Base-by-base conservation (phyloP, 176 grass and related monocot species). In the Ensete glaucum region DNA sequence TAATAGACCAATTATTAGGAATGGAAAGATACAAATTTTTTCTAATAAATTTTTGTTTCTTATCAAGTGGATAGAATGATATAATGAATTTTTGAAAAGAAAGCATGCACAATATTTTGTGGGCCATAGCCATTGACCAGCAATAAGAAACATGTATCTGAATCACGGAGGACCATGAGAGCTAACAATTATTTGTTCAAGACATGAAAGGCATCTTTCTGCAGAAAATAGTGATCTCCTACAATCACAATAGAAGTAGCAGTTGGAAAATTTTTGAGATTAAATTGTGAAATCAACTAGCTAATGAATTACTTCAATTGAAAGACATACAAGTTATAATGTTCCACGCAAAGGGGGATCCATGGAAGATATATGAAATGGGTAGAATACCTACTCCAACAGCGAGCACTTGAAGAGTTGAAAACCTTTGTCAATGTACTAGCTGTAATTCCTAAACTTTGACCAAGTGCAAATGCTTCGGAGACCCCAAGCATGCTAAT, bases 401-500 rank as follows among this genome's bases (percentile, higher is more conserved):
- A 98, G 9, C 82, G 85, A 52, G 94, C 94, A 56, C 94, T 98
- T 74, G 94, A 93, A 82, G 90, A 93, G 76, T 98, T 98, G 75
- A 98, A 93, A 76, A 98, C 90, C 72, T 91, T 86, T 74, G 90
- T 89, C 68, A 98, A 83, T 66, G 82, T 80, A 59, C 68, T 87
- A 64, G 90, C 88, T 89, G 82, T 87, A 62, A 98, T 92, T 53
- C 94, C 94, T 65, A 93, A 84, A 71, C 85, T 90, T 58, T 98
- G 94, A 74, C 90, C 94, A 83, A 98, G 90, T 80, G 86, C 76
- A 89, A 98, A 87, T 14, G 94, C 90, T 87, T 98, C 90, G 0
- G 90, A 98, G 25, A 93, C 90, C 20, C 94, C 90, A 55, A 98
- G 85, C 90, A 93, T 93, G 76, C 88, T 98, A 73, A 98, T 79